Evolutionary conservation across 345 rosid species (phyloP), one percentile per base, ranked within the genome.

Genomic region (Lepidium sativum): DNA sequence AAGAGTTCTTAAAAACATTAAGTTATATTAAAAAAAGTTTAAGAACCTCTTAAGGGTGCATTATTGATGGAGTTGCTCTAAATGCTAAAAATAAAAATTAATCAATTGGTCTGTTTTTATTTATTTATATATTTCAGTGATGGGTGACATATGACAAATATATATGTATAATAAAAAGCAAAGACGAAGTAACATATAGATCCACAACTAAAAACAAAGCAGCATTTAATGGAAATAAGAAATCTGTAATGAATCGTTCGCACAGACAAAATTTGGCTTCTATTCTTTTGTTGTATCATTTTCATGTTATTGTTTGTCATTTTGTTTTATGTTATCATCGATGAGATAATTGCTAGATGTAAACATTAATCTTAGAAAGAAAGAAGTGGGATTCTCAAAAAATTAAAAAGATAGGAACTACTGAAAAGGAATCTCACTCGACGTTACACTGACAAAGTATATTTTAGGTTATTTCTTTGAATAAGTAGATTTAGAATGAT

Each of bases 121-220:
- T 39, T 29, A 12, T 51, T 44, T 37, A n/a, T n/a, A n/a, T n/a
- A 15, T 53, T 55, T 47, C 38, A 50, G 70, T 41, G 60, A 64
- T 64, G 70, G 45, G 63, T 56, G 54, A 40, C 54, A 56, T 49
- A 63, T 41, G 70, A 56, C 60, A 50, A 38, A 40, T 31, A 56
- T 31, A 39, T 9, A 51, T 27, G n/a, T n/a, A 27, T 5, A 27
- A 27, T 6, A 27, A 27, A 27, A 27, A 27, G 29, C 4, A 27
- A 27, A n/a, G 35, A n/a, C n/a, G n/a, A 60, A 60, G 9, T 33
- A 14, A 34, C 37, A 44, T 13, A 20, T 31, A 40, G 32, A 42
- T 25, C 29, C 23, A 41, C 42, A 50, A 13, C 16, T 8, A 43
- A n/a, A 63, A 16, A 8, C 33, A 23, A 47, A 21, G 40, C 15